Evolutionary conservation across 179 eudicot species (phyloP), one percentile per base, ranked within the genome.

Genomic region (Patellifolia procumbens): DNA sequence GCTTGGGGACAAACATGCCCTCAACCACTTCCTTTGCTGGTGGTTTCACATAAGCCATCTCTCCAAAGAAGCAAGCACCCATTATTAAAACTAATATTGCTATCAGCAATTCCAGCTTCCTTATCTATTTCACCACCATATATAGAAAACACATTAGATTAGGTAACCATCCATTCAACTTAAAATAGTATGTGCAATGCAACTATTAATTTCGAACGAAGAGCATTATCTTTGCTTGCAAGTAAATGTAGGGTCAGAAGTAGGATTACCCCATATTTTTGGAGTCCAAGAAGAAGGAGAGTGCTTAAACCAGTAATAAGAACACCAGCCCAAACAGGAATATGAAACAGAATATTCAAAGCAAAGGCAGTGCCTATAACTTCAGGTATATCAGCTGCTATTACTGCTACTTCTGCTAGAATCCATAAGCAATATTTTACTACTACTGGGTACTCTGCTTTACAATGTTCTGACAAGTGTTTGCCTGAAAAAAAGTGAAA

Each of bases 311-410:
- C 98, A 70, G 98, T 90, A 32, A 84, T 76, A 20, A 93, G 91
- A 63, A 93, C 98, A 74, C 98, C 98, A 68, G 78, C 88, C 97
- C 98, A 93, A 34, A 93, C 81, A 69, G 97, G 98, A 58, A 91
- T 86, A 26, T 86, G 81, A 73, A 93, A 91, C 58, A 93, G 70
- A 63, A 93, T 91, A 76, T 93, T 87, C 22, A 93, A 83, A 0
- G 97, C 95, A 81, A 92, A 93, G 11, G 98, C 98, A 7, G 97
- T 93, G 61, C 98, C 98, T 42, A 93, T 89, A 42, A 93, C 98
- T 89, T 93, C 97, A 34, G 98, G 98, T 42, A 93, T 92, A 65
- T 93, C 98, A 5, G 98, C 98, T 31, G 97, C 95, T 34, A 92
- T 89, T 42, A 93, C 98, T 45, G 93, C 91, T 48, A 92, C 70